phyloP scores from a whole-genome alignment of 345 rosid genomes.

The Toxicodendron radicans region DNA sequence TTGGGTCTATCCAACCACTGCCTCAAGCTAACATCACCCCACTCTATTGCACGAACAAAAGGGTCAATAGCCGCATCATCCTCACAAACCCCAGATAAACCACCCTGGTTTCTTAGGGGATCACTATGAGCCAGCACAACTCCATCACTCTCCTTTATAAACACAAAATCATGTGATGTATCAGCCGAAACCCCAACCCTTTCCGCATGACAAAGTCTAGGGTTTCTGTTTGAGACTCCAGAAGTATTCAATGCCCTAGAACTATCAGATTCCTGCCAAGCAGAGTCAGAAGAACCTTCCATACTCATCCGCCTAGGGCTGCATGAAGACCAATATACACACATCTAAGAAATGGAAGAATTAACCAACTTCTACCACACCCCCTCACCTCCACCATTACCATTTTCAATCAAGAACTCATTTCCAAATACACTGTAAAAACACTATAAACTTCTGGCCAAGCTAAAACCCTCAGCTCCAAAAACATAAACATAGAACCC shows the following conservation, averaged over 20 bases:
- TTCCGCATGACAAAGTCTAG: slow-evolving; percentile 30
- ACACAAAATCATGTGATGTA: slow-evolving; percentile 34
- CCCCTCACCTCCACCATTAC: slow-evolving; percentile 36
- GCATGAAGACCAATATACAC: slow-evolving; percentile 38
- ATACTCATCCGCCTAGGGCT: slow-evolving; percentile 58
- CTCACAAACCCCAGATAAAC: slow-evolving; percentile 50
- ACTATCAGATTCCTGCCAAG: slow-evolving; percentile 54
- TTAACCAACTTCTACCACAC: slow-evolving; percentile 36
- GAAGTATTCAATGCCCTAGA: slow-evolving; percentile 60
- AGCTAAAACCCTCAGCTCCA: slow-evolving; percentile 11
- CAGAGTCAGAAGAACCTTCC: slow-evolving; percentile 84
- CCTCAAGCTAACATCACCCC: slow-evolving; percentile 92
- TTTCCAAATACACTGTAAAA: slow-evolving; percentile 22
- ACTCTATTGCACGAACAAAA: slow-evolving; percentile 56
- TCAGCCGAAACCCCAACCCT: slow-evolving; percentile 34
- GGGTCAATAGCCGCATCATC: slow-evolving; percentile 55
- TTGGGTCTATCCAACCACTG: slow-evolving; percentile 92
- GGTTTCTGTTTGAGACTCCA: slow-evolving; percentile 56
- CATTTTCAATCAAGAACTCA: slow-evolving; percentile 51
- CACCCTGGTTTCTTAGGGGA: slow-evolving; percentile 50
- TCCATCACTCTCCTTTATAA: slow-evolving; percentile 43
- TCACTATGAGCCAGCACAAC: slow-evolving; percentile 48
- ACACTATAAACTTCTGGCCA: slow-evolving; percentile 23
- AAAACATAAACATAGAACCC: slow-evolving; percentile 23
- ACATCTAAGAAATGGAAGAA: slow-evolving; percentile 42